A percentile compares a stretch with the other conserved stretches of the same genome.
Evolutionary conservation across 352 stramenopile genomes (phyloP).

Genomic region (Stephanocyclus meneghinianus): DNA sequence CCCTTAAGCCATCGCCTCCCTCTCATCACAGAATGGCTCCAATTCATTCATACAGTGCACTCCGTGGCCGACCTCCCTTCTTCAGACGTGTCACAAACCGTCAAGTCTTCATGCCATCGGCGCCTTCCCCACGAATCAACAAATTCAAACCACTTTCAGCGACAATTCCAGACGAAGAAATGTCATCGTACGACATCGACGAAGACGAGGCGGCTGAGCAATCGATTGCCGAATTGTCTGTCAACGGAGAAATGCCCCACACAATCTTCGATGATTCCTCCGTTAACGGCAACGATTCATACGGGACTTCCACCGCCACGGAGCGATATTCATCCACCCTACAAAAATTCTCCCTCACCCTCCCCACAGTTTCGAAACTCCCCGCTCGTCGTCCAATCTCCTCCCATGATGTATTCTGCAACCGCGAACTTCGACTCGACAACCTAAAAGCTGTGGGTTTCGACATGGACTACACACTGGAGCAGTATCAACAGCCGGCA

Average conservation of each 20-base stretch:
- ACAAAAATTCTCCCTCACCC: conserved; percentile 21
- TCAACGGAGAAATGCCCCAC: neutral
- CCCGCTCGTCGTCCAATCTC: conserved; percentile 51
- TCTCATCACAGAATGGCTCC: neutral
- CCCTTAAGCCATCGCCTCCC: neutral
- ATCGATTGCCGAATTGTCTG: conserved; percentile 8
- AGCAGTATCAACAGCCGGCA: conserved; percentile 83
- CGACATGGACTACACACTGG: conserved; percentile 88
- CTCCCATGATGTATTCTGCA: conserved; percentile 81
- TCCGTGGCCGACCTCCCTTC: neutral
- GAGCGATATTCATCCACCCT: conserved; percentile 27
- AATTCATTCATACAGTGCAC: neutral
- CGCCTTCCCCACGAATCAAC: conserved; percentile 4
- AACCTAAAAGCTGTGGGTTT: conserved; percentile 82
- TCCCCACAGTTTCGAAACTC: conserved; percentile 40
- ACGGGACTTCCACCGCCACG: neutral
- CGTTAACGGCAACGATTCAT: conserved; percentile 15
- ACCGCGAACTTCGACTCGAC: conserved; percentile 77
- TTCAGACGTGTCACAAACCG: neutral
- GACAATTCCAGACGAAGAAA: conserved; percentile 6
- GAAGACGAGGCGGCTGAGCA: conserved; percentile 54
- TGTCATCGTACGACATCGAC: conserved; percentile 50
- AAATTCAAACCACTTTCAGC: neutral
- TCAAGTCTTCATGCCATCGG: neutral
- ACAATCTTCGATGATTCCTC: conserved; percentile 2